Evolutionary conservation across 768 basidiomycete species (phyloP), one percentile per base, ranked within the genome.

Genomic region (Hydnomerulius pinastri): DNA sequence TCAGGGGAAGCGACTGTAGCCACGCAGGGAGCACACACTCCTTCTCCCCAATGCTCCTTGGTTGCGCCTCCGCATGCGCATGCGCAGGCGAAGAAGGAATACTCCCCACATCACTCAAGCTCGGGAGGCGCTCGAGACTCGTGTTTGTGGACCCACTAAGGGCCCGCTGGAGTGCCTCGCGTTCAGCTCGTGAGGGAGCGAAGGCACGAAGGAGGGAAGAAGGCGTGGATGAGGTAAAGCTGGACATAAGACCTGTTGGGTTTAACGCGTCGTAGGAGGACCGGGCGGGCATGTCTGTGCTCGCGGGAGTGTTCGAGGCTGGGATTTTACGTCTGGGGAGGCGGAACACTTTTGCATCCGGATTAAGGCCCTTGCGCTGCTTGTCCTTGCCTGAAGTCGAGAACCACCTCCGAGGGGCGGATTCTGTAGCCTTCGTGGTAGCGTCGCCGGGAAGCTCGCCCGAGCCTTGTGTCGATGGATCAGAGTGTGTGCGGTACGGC

Each of bases 111-210:
- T 89, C 86, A 58, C 85, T 86, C 51, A 90, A 73, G 68, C 86
- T 89, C 20, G 89, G 87, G 48, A 91, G 75, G 29, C 85, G 81
- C 68, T 91, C 89, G 24, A 89, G 77, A 63, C 87, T 90, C 46
- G 81, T 75, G 68, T 89, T 90, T 40, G 83, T 77, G 51, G 85
- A 85, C 13, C 85, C 81, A 40, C 86, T 85, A 12, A 92, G 69
- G n/a, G 81, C 87, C 45, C 90, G 85, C 58, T 88, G 84, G 27
- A 94, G 77, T 43, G 79, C 90, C 69, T 91, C 87, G 36, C 91
- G 87, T 76, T 94, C 91, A 54, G 85, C 90, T 46, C 86, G 87
- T 55, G 90, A 92, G 27, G 90, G 91, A 29, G 89, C 90, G 67
- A 94, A 94, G 15, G 90, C 91, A 61, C 87, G 89, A 50, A 90